phyloP scores from a whole-genome alignment of 2,329 filamentous ascomycete genomes.

The Penicillium sp. region DNA sequence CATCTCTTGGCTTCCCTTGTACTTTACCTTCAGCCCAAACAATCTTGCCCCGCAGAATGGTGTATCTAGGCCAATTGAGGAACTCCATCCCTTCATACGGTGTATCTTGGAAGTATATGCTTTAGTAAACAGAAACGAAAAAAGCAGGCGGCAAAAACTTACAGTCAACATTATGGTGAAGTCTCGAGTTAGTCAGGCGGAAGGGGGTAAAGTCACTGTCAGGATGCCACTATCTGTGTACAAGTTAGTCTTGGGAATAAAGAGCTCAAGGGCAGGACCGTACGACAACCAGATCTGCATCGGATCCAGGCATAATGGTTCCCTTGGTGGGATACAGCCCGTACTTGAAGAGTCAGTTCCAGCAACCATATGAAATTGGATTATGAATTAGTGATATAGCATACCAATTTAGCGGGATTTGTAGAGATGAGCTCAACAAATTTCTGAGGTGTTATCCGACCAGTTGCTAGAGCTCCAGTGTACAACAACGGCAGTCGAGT shows the following conservation, averaged over 20 bases:
- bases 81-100: constrained; percentile 34
- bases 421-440: constrained; percentile 45
- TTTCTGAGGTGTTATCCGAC: constrained; percentile 33
- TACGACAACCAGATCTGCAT: constrained; percentile 46
- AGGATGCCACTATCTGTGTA: constrained; percentile 10
- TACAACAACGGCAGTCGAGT: constrained; percentile 42
- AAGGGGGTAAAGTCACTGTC: constrained; percentile 16
- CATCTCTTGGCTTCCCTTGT: background rate
- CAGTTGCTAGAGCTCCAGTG: constrained; percentile 16
- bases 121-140: background rate
- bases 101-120: constrained; percentile 21
- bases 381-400: background rate
- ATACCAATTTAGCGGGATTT: constrained; percentile 40
- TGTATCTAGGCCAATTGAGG: constrained; percentile 34
- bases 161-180: constrained; percentile 34
- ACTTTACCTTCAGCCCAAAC: constrained; percentile 20
- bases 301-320: constrained; percentile 39
- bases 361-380: background rate
- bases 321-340: constrained; percentile 40
- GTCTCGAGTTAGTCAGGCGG: constrained; percentile 31
- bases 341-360: constrained; percentile 23
- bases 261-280: constrained; percentile 18
- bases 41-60: constrained; percentile 30
- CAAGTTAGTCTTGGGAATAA: background rate
- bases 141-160: background rate